These are phyloP conservation scores for Fagus sylvatica DNA, from an alignment of 306 rosid genomes.

Conservation along the genomic window DNA sequence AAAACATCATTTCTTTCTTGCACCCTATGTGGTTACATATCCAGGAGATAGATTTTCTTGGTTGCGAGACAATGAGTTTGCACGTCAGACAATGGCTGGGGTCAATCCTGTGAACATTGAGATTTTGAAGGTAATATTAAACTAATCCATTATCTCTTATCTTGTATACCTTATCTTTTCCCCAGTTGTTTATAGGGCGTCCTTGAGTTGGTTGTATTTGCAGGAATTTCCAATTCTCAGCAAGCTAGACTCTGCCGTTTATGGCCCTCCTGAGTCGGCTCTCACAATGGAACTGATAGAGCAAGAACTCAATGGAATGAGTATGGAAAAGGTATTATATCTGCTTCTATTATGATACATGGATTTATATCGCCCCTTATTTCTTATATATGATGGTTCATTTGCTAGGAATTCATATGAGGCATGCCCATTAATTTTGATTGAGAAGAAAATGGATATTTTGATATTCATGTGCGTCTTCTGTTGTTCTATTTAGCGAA, in stretches of 20 bases:
- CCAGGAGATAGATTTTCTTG: conserved; percentile 86
- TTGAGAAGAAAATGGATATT: not conserved
- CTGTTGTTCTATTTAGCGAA: not conserved
- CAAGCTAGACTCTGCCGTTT: conserved; percentile 66
- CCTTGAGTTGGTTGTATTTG: conserved; percentile 17
- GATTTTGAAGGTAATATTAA: conserved; percentile 63
- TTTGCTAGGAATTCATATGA: not conserved
- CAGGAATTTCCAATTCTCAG: conserved; percentile 84
- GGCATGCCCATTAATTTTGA: not conserved
- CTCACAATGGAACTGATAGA: conserved; percentile 77
- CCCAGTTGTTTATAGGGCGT: not conserved
- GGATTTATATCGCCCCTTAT: not conserved
- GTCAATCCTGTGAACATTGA: conserved; percentile 93
- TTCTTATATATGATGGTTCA: not conserved
- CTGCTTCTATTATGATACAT: not conserved
- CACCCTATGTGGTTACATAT: conserved; percentile 1
- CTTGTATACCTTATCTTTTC: not conserved
- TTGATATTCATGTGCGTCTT: not conserved
- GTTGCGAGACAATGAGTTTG: conserved; percentile 91
- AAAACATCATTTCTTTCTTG: conserved; percentile 7
- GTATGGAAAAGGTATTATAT: conserved; percentile 64
- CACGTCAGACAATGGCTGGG: conserved; percentile 86
- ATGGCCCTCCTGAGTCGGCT: conserved; percentile 80
- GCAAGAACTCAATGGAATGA: conserved; percentile 73
- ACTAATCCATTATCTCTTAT: not conserved